Evolutionary conservation across 208 protist genomes (phyloP).

Genomic region (Trypanosoma grayi): DNA sequence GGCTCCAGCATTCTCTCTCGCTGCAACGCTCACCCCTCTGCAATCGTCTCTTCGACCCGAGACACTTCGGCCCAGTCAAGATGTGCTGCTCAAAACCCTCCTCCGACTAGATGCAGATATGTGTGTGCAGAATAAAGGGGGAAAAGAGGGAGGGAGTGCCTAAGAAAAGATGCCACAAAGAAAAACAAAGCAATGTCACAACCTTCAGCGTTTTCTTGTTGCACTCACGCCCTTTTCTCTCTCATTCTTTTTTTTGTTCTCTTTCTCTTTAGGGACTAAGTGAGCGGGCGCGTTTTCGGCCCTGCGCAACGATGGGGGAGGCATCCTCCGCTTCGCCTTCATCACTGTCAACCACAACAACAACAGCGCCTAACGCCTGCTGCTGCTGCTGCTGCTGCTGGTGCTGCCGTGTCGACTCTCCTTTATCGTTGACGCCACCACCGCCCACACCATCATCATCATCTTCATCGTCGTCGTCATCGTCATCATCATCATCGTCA

Average conservation of each 20-base stretch:
- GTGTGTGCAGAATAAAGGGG: too few relatives aligned
- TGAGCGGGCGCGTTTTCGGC: background rate
- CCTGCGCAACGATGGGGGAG: background rate
- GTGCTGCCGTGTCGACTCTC: too few relatives aligned
- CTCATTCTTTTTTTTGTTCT: conserved; percentile 6
- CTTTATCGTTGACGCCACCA: too few relatives aligned
- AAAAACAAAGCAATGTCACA: too few relatives aligned
- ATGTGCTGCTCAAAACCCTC: background rate
- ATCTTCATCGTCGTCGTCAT: background rate
- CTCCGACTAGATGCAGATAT: background rate
- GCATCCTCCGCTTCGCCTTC: background rate
- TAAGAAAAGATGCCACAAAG: too few relatives aligned
- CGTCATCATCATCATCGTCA: background rate
- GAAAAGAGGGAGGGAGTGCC: too few relatives aligned
- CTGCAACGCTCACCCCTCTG: background rate
- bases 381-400: background rate
- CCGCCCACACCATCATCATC: background rate
- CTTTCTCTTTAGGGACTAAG: background rate
- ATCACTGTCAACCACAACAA: background rate
- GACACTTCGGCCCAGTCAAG: background rate
- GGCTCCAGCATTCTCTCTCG: conserved; percentile 23
- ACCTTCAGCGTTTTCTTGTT: too few relatives aligned
- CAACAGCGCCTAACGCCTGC: background rate
- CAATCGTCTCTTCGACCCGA: conserved; percentile 1
- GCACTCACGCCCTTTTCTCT: background rate